phyloP scores from a whole-genome alignment of 129 eudicot genomes.

The Daucus carota region DNA sequence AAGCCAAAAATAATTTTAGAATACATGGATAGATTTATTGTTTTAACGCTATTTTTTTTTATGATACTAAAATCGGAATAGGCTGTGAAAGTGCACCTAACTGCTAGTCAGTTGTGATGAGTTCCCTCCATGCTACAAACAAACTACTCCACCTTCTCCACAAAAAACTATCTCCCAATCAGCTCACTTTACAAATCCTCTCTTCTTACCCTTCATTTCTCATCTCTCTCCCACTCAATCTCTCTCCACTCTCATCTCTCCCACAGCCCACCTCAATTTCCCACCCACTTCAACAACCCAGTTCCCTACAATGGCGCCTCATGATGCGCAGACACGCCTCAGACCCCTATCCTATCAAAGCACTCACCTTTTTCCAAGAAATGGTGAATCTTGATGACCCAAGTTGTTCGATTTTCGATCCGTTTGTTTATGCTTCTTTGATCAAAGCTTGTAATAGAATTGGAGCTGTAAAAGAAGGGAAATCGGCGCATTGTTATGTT shows the following conservation, averaged over 20 bases:
- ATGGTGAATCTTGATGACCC: neutral
- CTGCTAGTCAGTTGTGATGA: neutral
- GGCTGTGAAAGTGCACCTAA: neutral
- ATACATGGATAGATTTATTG: too few relatives aligned
- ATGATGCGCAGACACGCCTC: constrained; percentile 22
- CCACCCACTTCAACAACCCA: constrained; percentile 17
- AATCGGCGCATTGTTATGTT: constrained; percentile 21
- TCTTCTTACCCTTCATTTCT: constrained; percentile 8
- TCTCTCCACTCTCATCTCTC: constrained; percentile 18
- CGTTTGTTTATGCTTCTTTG: constrained; percentile 29
- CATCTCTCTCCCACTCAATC: constrained; percentile 20
- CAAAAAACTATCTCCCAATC: constrained; percentile 13
- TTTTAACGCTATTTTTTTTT: too few relatives aligned
- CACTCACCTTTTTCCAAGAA: constrained; percentile 22
- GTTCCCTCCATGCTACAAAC: constrained; percentile 1
- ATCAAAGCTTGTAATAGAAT: constrained; percentile 24
- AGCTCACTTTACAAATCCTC: constrained; percentile 14
- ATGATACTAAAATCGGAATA: too few relatives aligned
- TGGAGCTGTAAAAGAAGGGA: constrained; percentile 15
- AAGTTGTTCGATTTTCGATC: constrained; percentile 9
- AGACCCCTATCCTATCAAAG: constrained; percentile 16
- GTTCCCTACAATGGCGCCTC: constrained; percentile 19
- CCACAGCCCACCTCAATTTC: constrained; percentile 17
- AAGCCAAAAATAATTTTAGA: too few relatives aligned
- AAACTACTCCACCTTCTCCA: constrained; percentile 9